Evolutionary conservation across 768 basidiomycete genomes (phyloP).

Genomic region (Boletus tylopilopsis): DNA sequence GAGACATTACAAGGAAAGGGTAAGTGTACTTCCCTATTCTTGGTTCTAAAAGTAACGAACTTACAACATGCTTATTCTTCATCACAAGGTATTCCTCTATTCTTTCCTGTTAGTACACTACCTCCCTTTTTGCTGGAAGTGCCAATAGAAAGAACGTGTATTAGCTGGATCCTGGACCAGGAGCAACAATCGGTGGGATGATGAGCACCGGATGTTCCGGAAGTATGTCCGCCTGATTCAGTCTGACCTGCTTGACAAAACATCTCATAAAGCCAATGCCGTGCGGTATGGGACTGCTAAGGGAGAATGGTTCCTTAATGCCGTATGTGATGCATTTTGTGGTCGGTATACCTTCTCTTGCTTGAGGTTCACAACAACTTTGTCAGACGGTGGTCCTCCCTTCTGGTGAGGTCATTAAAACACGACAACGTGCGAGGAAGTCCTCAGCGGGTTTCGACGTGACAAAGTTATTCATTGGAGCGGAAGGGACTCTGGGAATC

Average conservation of each 20-base stretch:
- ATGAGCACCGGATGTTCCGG: constrained; percentile 84
- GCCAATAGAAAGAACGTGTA: background rate
- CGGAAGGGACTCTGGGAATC: constrained; percentile 79
- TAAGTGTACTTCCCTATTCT: constrained; percentile 7
- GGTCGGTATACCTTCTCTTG: background rate
- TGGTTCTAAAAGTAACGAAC: background rate
- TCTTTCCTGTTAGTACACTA: constrained; percentile 63
- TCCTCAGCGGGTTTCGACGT: constrained; percentile 85
- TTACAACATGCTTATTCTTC: background rate
- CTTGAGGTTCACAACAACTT: background rate
- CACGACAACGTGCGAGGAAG: constrained; percentile 72
- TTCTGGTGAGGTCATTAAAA: constrained; percentile 87
- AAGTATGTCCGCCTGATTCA: constrained; percentile 41
- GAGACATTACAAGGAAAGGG: constrained; percentile 62
- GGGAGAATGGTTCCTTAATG: constrained; percentile 87
- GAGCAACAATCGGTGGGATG: constrained; percentile 85
- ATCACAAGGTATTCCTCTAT: constrained; percentile 63
- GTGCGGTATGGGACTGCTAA: constrained; percentile 88
- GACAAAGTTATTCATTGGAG: constrained; percentile 85
- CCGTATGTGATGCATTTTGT: constrained; percentile 40
- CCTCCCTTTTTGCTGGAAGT: background rate
- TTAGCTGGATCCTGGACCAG: constrained; percentile 73
- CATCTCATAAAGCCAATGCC: constrained; percentile 56
- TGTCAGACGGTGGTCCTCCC: constrained; percentile 83
- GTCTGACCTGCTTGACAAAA: constrained; percentile 14